A percentile compares a stretch with the other conserved stretches of the same genome.
These are phyloP conservation scores for Penicillium paneum DNA, from an alignment of 2,329 filamentous ascomycete species.

Conservation along the genomic window DNA sequence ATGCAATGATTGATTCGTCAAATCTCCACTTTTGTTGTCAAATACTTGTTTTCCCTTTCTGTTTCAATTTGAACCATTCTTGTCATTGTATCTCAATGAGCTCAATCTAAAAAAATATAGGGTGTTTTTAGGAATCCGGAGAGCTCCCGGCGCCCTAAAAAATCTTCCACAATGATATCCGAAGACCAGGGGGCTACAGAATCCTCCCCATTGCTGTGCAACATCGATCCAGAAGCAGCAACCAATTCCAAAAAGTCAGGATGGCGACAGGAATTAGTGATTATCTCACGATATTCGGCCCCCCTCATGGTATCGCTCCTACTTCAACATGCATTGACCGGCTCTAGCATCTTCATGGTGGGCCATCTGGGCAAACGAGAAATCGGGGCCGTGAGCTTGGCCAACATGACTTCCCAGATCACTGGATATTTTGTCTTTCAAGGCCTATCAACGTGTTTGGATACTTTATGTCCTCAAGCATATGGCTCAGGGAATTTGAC, in stretches of 20 bases:
- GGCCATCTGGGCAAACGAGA: slow-evolving; percentile 67
- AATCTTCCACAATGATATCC: not conserved
- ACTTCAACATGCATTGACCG: slow-evolving; percentile 73
- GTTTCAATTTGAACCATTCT: not conserved
- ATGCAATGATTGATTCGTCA: not conserved
- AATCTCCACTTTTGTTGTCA: not conserved
- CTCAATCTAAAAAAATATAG: not conserved
- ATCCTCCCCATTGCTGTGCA: slow-evolving; percentile 1
- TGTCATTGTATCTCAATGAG: not conserved
- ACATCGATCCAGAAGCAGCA: slow-evolving; percentile 3
- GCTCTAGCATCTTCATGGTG: slow-evolving; percentile 71
- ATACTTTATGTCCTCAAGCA: slow-evolving; percentile 86
- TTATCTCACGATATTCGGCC: slow-evolving; percentile 64
- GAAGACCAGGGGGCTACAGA: slow-evolving; percentile 1
- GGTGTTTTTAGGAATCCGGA: not conserved
- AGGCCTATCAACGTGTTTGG: slow-evolving; percentile 79
- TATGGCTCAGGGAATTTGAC: slow-evolving; percentile 84
- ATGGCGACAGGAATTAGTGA: slow-evolving; percentile 62
- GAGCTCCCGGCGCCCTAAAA: not conserved
- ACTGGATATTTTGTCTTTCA: slow-evolving; percentile 71
- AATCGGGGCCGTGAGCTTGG: slow-evolving; percentile 61
- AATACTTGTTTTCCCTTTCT: not conserved
- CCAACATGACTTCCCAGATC: slow-evolving; percentile 73
- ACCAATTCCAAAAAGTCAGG: not conserved
- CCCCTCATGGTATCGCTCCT: slow-evolving; percentile 69